Conservation (phyloP, 2,329 filamentous ascomycete species). For the Fusarium annulatum region DNA sequence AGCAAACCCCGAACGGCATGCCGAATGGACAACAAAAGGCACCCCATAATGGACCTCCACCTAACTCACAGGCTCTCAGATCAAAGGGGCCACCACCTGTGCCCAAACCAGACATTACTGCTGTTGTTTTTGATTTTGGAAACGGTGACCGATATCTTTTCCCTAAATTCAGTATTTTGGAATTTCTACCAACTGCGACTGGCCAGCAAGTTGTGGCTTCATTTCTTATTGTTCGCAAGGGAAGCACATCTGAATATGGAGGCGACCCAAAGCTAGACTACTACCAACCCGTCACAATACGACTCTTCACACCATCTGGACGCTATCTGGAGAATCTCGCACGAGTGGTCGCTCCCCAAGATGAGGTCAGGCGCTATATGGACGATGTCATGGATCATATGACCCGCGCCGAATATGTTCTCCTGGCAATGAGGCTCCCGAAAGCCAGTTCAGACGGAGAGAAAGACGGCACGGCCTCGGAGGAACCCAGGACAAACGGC, state of each 20-base stretch:
- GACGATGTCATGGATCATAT: constrained; percentile 76
- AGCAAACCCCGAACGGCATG: constrained; percentile 46
- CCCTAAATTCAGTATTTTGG: constrained; percentile 80
- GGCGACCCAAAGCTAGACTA: constrained; percentile 75
- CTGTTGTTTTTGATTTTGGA: constrained; percentile 78
- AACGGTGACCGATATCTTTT: constrained; percentile 82
- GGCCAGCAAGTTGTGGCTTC: constrained; percentile 76
- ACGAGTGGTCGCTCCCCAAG: constrained; percentile 69
- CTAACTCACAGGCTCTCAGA: constrained; percentile 65
- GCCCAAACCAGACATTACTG: constrained; percentile 69
- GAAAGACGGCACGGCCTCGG: constrained; percentile 41
- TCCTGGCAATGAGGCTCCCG: constrained; percentile 74
- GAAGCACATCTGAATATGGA: constrained; percentile 72
- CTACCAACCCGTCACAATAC: constrained; percentile 79
- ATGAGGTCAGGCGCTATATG: constrained; percentile 75
- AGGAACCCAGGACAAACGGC: constrained; percentile 48
- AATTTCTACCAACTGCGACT: constrained; percentile 64
- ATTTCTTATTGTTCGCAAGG: constrained; percentile 81
- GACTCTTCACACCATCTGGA: constrained; percentile 64
- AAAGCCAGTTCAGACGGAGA: constrained; percentile 51
- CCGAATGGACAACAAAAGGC: constrained; percentile 47
- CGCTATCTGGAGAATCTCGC: constrained; percentile 70
- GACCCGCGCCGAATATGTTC: constrained; percentile 74
- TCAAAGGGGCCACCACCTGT: constrained; percentile 68
- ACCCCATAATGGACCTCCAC: constrained; percentile 32